Base-by-base conservation (phyloP, 148 eudicot species). In the Mesembryanthemum crystallinum region DNA sequence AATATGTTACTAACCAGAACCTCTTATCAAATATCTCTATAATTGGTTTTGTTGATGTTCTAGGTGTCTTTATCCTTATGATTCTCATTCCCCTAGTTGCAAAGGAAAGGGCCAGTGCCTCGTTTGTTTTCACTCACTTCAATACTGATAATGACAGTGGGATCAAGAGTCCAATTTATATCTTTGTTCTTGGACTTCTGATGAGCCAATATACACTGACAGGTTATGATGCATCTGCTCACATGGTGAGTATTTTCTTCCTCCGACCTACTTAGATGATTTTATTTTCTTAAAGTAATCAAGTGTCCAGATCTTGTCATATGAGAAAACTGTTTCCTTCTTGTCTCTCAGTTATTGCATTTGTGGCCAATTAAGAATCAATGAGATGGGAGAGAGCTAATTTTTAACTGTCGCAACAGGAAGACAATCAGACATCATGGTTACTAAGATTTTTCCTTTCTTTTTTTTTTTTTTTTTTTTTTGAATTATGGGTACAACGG, bases 221-320 rank as follows among this genome's bases (percentile, higher is more conserved):
- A 4, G 99, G 99, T 15, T 95, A 89, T 54, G 99, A 95, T 78
- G 99, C 99, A 72, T 95, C 99, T 83, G 99, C 97, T 39, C 96
- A 92, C 73, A 92, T 95, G 99, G 98, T 95, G 67, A 57, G 25
- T 62, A 30, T 60, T 39, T 73, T 58, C 21, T 62, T 59, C 52
- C 11, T n/a, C 27, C n/a, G n/a, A n/a, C n/a, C n/a, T 67, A 7
- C 57, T 47, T 64, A 10, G 28, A 32, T 43, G 25, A 47, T 32
- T 59, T 42, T 58, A 28, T 20, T 57, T 39, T 27, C 29, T 21
- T 49, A 10, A 52, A n/a, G n/a, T n/a, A n/a, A n/a, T n/a, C n/a
- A n/a, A n/a, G n/a, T n/a, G n/a, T n/a, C n/a, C n/a, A n/a, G n/a
- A n/a, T n/a, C n/a, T n/a, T n/a, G n/a, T n/a, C n/a, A n/a, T n/a